Evolutionary conservation across 2,329 filamentous ascomycete species (phyloP).

Genomic region (Ascochyta rabiei): DNA sequence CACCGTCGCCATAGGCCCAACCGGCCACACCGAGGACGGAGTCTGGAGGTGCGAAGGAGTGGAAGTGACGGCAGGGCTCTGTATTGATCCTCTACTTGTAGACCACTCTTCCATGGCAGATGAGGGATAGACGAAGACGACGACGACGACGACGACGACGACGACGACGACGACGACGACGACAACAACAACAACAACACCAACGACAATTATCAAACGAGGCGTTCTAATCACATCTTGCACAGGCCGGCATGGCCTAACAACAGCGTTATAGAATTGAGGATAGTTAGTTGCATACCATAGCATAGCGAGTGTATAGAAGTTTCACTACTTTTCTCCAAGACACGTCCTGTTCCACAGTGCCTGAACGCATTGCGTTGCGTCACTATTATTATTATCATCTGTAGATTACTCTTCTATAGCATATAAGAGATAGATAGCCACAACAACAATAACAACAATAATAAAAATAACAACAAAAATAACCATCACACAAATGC

Average conservation of each 20-base stretch:
- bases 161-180: neutral
- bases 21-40: neutral
- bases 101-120: neutral
- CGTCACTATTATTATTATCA: too few relatives aligned
- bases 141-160: too few relatives aligned
- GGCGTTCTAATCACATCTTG: constrained; percentile 18
- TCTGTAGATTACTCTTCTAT: too few relatives aligned
- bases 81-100: neutral
- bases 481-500: too few relatives aligned
- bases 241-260: constrained; percentile 17
- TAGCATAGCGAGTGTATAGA: neutral
- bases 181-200: neutral
- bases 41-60: neutral
- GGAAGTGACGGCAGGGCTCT: neutral
- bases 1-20: neutral
- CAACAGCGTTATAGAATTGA: neutral
- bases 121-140: neutral
- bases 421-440: too few relatives aligned
- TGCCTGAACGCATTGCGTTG: too few relatives aligned
- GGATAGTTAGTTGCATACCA: neutral
- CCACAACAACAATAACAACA: too few relatives aligned
- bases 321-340: too few relatives aligned
- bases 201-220: too few relatives aligned
- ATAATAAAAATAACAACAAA: too few relatives aligned
- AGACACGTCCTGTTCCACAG: too few relatives aligned